Evolutionary conservation across 2,329 filamentous ascomycete genomes (phyloP), one percentile per base, ranked within the genome.

Genomic region (Beauveria scarabaeidicola): DNA sequence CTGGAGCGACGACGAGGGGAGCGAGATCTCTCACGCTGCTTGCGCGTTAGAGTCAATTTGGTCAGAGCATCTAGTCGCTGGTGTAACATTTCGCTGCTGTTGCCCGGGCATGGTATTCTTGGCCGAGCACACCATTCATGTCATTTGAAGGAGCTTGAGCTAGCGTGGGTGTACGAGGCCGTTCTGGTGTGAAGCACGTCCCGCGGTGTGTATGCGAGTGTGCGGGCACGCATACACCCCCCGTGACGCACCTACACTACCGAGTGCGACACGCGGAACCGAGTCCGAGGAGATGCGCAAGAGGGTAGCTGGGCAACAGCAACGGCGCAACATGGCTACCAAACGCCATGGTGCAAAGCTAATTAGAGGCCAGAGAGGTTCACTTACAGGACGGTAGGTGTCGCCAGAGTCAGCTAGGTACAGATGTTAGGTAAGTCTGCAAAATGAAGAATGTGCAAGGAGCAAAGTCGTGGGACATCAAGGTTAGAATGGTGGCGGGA

Each of bases 1-100:
- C 91, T 88, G 70, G 91, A 95, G 76, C 91, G 87, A 75, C 88
- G 86, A 72, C 87, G 86, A 70, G 88, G 87, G 67, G 88, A 90
- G 74, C 88, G 86, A 76, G 85, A 87, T 78, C 87, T 89, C 85
- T 95, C 90, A 75, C 90, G 89, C 89, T 93, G 80, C 58, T 69
- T 66, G 61, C 60, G n/a, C 63, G 69, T 74, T 68, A 73, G 61
- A 46, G 5, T 13, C 21, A 23, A 17, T 29, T 32, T 58, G 10
- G 9, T 23, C 32, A 32, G 56, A 46, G 25, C 23, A 41, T 25
- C 11, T 44, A 21, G 19, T 65, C 66, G 67, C 76, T 68, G 73
- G 73, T 72, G 63, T 27, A 59, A 65, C 59, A 44, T 66, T 62
- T 66, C 60, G 23, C 40, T 59, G 41, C 56, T 44, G 56, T 52